Evolutionary conservation across 1,284 basidiomycete genomes (phyloP).

Genomic region (Ceratobasidium sp.): DNA sequence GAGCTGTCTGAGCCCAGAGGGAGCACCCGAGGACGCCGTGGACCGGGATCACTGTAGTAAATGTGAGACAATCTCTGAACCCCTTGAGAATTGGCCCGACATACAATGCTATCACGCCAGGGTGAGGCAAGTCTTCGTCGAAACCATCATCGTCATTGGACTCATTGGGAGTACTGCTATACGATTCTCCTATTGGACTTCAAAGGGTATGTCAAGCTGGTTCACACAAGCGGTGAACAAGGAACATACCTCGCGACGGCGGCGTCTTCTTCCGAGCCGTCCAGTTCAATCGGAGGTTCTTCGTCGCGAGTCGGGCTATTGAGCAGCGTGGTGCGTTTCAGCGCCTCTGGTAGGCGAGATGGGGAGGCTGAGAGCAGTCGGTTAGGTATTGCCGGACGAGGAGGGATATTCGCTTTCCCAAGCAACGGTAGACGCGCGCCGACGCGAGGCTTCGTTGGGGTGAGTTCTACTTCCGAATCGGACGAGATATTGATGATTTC

Average conservation of each 20-base stretch:
- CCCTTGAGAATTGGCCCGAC: neutral
- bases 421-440: neutral
- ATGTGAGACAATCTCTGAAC: neutral
- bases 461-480: conserved; percentile 31
- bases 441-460: conserved; percentile 13
- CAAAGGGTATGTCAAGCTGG: neutral
- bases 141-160: neutral
- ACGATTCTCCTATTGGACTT: conserved; percentile 1
- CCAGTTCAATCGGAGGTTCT: neutral
- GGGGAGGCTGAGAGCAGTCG: conserved; percentile 10
- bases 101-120: conserved; percentile 14
- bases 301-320: neutral
- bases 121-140: conserved; percentile 16
- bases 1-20: neutral
- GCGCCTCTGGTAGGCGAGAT: neutral
- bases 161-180: conserved; percentile 2
- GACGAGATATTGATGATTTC: conserved; percentile 45
- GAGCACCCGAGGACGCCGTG: conserved; percentile 3
- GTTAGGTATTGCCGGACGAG: neutral
- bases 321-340: neutral
- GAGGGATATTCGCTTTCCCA: neutral
- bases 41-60: neutral
- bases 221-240: neutral
- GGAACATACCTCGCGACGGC: conserved; percentile 10
- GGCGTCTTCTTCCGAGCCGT: neutral